Evolutionary conservation across 2,329 filamentous ascomycete species (phyloP).

Genomic region (Cadophora malorum): DNA sequence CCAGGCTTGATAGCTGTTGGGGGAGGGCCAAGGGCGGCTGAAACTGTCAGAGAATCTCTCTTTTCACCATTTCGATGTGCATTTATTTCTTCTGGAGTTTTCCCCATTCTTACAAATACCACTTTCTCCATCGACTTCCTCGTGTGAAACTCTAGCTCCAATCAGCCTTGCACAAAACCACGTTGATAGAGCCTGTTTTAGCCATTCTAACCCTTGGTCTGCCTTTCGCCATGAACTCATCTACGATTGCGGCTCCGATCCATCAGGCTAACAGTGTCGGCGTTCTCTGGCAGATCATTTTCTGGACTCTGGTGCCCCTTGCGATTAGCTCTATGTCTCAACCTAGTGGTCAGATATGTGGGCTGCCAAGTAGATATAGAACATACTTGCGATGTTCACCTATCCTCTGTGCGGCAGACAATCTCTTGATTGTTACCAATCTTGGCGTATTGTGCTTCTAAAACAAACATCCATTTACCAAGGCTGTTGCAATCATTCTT

Average conservation of each 20-base stretch:
- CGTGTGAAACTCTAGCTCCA: too few species aligned
- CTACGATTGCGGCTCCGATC: background rate
- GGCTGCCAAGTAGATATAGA: slow-evolving; percentile 3
- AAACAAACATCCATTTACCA: too few species aligned
- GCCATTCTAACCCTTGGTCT: background rate
- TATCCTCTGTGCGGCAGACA: slow-evolving; percentile 2
- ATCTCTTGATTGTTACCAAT: background rate
- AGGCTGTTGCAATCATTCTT: too few species aligned
- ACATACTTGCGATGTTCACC: slow-evolving; percentile 6
- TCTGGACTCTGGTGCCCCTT: slow-evolving; percentile 5
- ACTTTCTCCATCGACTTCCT: background rate
- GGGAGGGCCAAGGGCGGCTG: background rate
- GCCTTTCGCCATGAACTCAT: background rate
- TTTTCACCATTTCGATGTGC: background rate
- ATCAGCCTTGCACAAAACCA: background rate
- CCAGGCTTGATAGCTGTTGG: background rate
- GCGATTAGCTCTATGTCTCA: slow-evolving; percentile 7
- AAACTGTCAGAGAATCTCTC: background rate
- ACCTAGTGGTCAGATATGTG: background rate
- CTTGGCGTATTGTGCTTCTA: background rate
- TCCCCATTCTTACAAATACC: background rate
- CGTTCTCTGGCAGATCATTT: background rate
- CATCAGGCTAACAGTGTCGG: background rate
- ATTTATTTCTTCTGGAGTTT: background rate
- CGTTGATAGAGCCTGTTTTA: background rate